These are phyloP conservation scores for Simplicillium aogashimaense DNA, from an alignment of 2,329 filamentous ascomycete genomes.

Conservation along the genomic window DNA sequence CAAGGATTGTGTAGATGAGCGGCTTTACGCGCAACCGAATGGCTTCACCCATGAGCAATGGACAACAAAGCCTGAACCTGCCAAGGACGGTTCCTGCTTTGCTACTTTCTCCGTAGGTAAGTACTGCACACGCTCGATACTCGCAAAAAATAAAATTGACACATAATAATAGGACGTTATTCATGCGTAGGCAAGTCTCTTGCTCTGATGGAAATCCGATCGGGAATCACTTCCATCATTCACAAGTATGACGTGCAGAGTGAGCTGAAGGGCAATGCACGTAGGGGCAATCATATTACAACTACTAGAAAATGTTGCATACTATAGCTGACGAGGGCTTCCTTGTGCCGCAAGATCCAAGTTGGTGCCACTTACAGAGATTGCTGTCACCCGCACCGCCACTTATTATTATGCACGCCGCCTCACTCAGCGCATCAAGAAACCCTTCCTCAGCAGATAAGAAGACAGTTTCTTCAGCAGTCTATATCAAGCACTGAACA, in stretches of 20 bases:
- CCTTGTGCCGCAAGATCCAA: no score
- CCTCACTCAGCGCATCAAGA: no score
- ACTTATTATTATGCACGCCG: no score
- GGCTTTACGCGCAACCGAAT: constrained; percentile 11
- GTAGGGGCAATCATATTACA: no score
- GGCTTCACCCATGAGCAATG: constrained; percentile 15
- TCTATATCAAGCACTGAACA: no score
- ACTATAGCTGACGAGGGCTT: no score
- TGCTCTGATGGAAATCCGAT: constrained; percentile 19
- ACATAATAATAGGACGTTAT: constrained; percentile 14
- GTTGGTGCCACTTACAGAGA: no score
- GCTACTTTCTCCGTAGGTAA: constrained; percentile 15
- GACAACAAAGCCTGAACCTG: constrained; percentile 10
- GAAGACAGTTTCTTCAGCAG: no score
- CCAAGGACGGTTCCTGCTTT: constrained; percentile 12
- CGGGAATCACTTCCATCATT: not conserved
- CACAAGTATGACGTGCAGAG: constrained; percentile 1
- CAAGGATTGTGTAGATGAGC: constrained; percentile 4
- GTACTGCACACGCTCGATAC: constrained; percentile 1
- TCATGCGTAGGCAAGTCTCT: constrained; percentile 25
- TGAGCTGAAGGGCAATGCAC: not conserved
- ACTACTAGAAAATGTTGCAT: no score
- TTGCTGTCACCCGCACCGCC: no score
- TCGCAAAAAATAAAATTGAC: not conserved
- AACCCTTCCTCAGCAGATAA: no score